Conservation (phyloP, 2,329 filamentous ascomycete genomes). For the Myriosclerotinia duriaeana region DNA sequence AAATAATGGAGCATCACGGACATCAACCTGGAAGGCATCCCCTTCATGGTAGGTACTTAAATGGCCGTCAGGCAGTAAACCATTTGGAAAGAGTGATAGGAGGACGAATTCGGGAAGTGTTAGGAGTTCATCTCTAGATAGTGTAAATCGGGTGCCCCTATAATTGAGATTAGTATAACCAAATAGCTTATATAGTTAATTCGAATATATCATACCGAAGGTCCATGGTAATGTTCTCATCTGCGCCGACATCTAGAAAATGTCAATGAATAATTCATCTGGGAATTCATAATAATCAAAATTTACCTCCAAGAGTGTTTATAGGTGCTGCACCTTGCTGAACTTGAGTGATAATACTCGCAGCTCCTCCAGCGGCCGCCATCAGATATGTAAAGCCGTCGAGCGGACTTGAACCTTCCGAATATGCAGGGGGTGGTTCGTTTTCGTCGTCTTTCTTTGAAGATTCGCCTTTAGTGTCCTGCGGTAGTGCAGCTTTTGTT, state of each 20-base stretch:
- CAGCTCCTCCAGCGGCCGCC: slow-evolving; percentile 93
- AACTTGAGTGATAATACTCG: slow-evolving; percentile 99
- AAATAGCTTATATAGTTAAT: slow-evolving; percentile 17
- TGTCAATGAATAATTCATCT: slow-evolving; percentile 23
- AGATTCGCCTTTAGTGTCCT: slow-evolving; percentile 74
- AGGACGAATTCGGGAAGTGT: slow-evolving; percentile 97
- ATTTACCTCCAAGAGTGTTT: slow-evolving; percentile 80
- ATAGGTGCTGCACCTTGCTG: slow-evolving; percentile 85
- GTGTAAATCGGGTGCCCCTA: slow-evolving; percentile 88
- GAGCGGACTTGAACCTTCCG: slow-evolving; percentile 90
- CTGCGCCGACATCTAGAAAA: slow-evolving; percentile 69
- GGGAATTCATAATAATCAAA: slow-evolving; percentile 12
- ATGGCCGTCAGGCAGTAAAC: slow-evolving; percentile 94
- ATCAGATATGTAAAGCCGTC: slow-evolving; percentile 94
- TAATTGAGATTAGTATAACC: slow-evolving; percentile 37
- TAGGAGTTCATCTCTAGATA: slow-evolving; percentile 91
- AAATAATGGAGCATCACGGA: slow-evolving; percentile 55
- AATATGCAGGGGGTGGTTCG: slow-evolving; percentile 94
- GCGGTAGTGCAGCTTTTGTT: slow-evolving; percentile 81
- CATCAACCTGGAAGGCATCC: slow-evolving; percentile 95
- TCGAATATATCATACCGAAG: slow-evolving; percentile 65
- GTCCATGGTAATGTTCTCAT: slow-evolving; percentile 94
- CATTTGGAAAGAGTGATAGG: slow-evolving; percentile 96
- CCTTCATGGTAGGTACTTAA: slow-evolving; percentile 90
- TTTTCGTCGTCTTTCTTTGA: slow-evolving; percentile 77